Base-by-base conservation (phyloP, 1,284 basidiomycete genomes). In the Moniliella sp. region DNA sequence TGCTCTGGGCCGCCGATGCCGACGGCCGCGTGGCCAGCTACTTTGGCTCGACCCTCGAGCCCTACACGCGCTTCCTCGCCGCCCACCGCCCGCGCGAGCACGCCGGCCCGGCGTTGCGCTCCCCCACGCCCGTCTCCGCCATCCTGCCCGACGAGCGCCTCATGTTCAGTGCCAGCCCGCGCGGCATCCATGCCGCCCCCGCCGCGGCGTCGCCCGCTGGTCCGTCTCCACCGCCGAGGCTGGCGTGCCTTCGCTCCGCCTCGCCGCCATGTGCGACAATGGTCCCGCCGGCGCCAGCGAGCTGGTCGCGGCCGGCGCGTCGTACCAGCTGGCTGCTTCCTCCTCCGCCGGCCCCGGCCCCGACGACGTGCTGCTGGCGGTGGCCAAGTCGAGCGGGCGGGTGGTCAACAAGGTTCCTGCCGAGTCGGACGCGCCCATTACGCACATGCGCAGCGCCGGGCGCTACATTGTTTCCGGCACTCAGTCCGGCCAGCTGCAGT, bases 1-100 rank as follows among this genome's bases (percentile, higher is more conserved):
- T 78, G 9, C 65, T 94, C 21, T 91, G 84, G 83, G 68, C 76
- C 29, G 86, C 83, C 27, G 70, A 72, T 12, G 71, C 74, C 33
- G 64, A 71, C 23, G 86, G 88, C 4, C 66, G 68, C 40, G 68
- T 91, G 35, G 64, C 69, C 19, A 76, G 79, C 0, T 74, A 76
- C 53, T 75, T 78, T 57, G 72, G 75, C 10, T 65, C 71, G 7
- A 67, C 67, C 29, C 74, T 74, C 9, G 57, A 71, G 32, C 70
- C 73, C 27, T 78, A 66, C 15, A 50, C 65, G 1, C 48, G 58
- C 2, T 59, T 64, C 31, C 51, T 76, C 1, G 59, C 60, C 11
- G 61, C 65, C 34, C 64, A 66, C 37, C 64, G 65, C 10, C 37
- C 51, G 3, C 72, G 75, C 15, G 73, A 74, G 9, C 71, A 71